Percentiles rank a stretch among this genome's conserved stretches.
Conservation (phyloP, 495 filamentous ascomycete genomes). For the Tricharina praecox region DNA sequence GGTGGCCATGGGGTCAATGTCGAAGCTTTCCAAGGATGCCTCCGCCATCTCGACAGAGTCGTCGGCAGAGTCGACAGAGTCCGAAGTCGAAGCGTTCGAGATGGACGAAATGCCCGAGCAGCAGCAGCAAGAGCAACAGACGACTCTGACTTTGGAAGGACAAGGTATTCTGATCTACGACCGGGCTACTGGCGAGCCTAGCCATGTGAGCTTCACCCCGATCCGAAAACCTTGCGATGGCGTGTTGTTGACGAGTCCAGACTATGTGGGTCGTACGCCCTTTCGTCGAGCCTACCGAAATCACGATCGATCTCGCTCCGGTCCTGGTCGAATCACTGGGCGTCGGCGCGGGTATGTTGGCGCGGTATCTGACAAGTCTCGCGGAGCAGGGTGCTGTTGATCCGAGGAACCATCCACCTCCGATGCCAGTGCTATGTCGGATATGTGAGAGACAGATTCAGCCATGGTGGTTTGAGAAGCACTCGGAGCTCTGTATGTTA, state of each 20-base stretch:
- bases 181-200: conserved; percentile 64
- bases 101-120: conserved; percentile 30
- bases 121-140: no score
- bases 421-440: conserved; percentile 76
- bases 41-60: conserved; percentile 16
- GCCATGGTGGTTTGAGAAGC: conserved; percentile 99
- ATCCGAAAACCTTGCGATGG: background rate
- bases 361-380: conserved; percentile 75
- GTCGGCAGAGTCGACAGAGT: conserved; percentile 12
- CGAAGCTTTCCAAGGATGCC: conserved; percentile 35
- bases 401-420: conserved; percentile 65
- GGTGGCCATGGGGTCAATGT: conserved; percentile 54
- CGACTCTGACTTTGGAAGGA: conserved; percentile 65
- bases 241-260: conserved; percentile 31
- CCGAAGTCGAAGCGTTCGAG: conserved; percentile 30
- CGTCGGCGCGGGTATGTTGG: conserved; percentile 84
- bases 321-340: conserved; percentile 88
- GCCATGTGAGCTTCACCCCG: conserved; percentile 51
- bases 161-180: conserved; percentile 98
- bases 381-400: conserved; percentile 76
- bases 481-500: conserved; percentile 87
- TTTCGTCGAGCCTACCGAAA: conserved; percentile 71
- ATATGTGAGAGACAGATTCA: conserved; percentile 95
- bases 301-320: conserved; percentile 82
- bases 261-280: conserved; percentile 99